Evolutionary conservation across 1,284 basidiomycete genomes (phyloP), one percentile per base, ranked within the genome.

Genomic region (Mycosarcoma maydis): DNA sequence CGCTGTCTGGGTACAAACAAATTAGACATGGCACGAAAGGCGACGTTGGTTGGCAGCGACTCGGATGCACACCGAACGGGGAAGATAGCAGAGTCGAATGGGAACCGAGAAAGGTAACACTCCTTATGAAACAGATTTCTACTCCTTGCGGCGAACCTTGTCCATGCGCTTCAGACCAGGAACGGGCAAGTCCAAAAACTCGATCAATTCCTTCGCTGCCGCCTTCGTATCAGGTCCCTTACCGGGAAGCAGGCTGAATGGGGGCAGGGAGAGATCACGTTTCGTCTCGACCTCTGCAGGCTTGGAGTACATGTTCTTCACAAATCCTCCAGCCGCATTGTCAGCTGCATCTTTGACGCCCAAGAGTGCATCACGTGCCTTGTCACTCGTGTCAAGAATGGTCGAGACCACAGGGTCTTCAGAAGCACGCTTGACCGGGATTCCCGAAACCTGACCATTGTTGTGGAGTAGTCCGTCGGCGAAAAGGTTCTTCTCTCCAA

Each of bases 241-340:
- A 14, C 67, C 67, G 6, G 67, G 67, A 5, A 71, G 39, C 17
- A 71, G 13, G 33, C 32, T 40, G 38, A 45, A 52, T 7, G 52
- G 29, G 9, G 67, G 57, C 3, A 71, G 4, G 47, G 27, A 48
- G 17, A 61, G 23, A 0, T 44, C 56, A 16, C 56, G 33, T 40
- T 52, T 60, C 22, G 27, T 42, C 46, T 52, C 6, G 2, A 58
- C 41, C 30, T 64, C 47, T n/a, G 42, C 48, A 17, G 52, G 45
- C 22, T 68, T 52, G 22, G 39, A 39, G 54, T 70, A 70, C 50
- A 70, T 50, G 55, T 56, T 64, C 66, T 70, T 70, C 47, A 54
- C 56, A 50, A 70, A 70, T 7, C 32, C 42, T 4, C 56, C 58
- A 0, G 55, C 46, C 7, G 56, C 60, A 32, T 59, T 24, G 32